A percentile compares a stretch with the other conserved stretches of the same genome.
Evolutionary conservation across 2,329 filamentous ascomycete genomes (phyloP).

Genomic region (Neoscytalidium dimidiatum): DNA sequence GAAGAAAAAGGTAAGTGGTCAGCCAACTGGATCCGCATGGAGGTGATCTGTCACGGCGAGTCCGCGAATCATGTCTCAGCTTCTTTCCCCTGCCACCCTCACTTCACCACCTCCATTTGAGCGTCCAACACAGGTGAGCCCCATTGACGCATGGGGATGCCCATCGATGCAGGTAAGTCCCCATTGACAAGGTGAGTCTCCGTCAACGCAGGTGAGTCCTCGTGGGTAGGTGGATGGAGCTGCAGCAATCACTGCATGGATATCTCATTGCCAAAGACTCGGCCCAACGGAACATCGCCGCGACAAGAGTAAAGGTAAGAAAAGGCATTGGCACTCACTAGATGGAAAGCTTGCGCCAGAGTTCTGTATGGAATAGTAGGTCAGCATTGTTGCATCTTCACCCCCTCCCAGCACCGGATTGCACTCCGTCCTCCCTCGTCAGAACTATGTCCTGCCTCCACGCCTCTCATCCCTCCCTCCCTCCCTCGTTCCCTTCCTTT

Average conservation of each 20-base stretch:
- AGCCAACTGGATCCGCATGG: neutral
- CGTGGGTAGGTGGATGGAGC: neutral
- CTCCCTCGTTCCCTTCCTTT: constrained; percentile 25
- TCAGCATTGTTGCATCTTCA: neutral
- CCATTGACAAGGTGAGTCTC: no score
- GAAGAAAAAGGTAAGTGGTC: constrained; percentile 18
- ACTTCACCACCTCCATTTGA: neutral
- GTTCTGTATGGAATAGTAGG: constrained; percentile 56
- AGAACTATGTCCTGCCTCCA: neutral
- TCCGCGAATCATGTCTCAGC: no score
- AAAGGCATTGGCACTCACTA: constrained; percentile 66
- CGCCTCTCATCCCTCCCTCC: no score
- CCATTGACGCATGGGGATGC: no score
- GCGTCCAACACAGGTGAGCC: neutral
- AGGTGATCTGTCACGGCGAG: neutral
- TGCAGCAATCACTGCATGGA: neutral
- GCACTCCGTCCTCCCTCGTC: neutral
- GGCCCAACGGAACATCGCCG: neutral
- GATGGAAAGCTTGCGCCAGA: constrained; percentile 95
- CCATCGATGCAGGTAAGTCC: no score
- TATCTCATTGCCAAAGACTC: no score
- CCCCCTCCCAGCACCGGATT: neutral
- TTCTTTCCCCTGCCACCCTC: neutral
- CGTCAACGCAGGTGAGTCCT: neutral
- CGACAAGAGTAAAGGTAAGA: neutral